phyloP scores from a whole-genome alignment of 768 basidiomycete species.

The Chiua virens region DNA sequence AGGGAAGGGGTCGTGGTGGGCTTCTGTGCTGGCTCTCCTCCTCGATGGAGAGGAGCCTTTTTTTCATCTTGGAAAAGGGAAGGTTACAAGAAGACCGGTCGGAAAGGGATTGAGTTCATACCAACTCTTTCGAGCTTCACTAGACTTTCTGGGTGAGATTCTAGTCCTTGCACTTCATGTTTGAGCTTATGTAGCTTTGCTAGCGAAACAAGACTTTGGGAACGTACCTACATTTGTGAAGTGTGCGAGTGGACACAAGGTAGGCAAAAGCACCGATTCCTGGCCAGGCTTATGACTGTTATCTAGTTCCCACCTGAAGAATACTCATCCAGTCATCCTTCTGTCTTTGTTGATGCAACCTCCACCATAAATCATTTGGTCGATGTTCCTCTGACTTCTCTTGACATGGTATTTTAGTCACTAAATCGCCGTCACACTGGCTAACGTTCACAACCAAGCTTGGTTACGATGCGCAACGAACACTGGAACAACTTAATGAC shows the following conservation, averaged over 20 bases:
- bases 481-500: slow-evolving; percentile 63
- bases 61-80: slow-evolving; percentile 20
- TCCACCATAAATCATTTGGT: slow-evolving; percentile 77
- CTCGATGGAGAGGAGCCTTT: slow-evolving; percentile 65
- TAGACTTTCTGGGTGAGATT: slow-evolving; percentile 77
- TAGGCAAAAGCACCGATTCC: slow-evolving; percentile 26
- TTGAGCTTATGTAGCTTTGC: slow-evolving; percentile 8
- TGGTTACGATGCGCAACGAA: slow-evolving; percentile 69
- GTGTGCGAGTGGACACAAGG: slow-evolving; percentile 51
- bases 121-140: slow-evolving; percentile 81
- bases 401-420: slow-evolving; percentile 61
- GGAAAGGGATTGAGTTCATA: slow-evolving; percentile 88
- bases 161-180: neutral
- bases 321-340: slow-evolving; percentile 48
- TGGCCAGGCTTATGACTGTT: neutral
- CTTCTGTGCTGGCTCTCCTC: slow-evolving; percentile 55
- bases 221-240: slow-evolving; percentile 61
- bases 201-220: slow-evolving; percentile 72
- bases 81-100: slow-evolving; percentile 50
- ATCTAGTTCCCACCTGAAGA: slow-evolving; percentile 58
- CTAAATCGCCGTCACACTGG: neutral
- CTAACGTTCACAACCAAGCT: slow-evolving; percentile 48
- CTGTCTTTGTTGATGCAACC: slow-evolving; percentile 76
- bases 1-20: slow-evolving; percentile 68
- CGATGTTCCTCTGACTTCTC: slow-evolving; percentile 71